These are phyloP conservation scores for Mycena albidolilacea DNA, from an alignment of 768 basidiomycete genomes.

Conservation along the genomic window DNA sequence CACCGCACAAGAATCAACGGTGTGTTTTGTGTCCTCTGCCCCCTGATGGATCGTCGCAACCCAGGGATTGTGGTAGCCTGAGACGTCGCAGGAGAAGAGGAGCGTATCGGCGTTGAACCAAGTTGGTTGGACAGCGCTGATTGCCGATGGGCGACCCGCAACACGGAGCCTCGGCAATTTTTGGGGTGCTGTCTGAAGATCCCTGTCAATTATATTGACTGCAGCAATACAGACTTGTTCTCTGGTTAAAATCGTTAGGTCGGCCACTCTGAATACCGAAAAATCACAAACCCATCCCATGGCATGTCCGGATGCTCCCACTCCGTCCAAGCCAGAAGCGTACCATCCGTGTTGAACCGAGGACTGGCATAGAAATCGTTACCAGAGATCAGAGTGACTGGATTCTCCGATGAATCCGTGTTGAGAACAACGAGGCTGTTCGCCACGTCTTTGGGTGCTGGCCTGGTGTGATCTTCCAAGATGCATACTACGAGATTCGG, in stretches of 20 bases:
- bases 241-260: background rate
- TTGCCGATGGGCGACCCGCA: slow-evolving; percentile 4
- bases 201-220: background rate
- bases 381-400: slow-evolving; percentile 6
- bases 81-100: slow-evolving; percentile 65
- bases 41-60: slow-evolving; percentile 5
- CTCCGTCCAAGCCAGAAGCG: slow-evolving; percentile 22
- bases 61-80: slow-evolving; percentile 71
- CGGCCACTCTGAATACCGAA: background rate
- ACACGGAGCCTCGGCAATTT: background rate
- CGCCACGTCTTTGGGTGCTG: slow-evolving; percentile 56
- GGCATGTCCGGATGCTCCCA: slow-evolving; percentile 32
- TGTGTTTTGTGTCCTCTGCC: slow-evolving; percentile 44
- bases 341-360: slow-evolving; percentile 24
- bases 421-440: slow-evolving; percentile 60
- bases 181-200: background rate
- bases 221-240: slow-evolving; percentile 28
- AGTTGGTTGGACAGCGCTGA: slow-evolving; percentile 27
- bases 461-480: slow-evolving; percentile 69
- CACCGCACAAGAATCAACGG: slow-evolving; percentile 23
- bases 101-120: slow-evolving; percentile 49
- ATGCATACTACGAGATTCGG: slow-evolving; percentile 62
- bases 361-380: slow-evolving; percentile 29
- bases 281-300: slow-evolving; percentile 26
- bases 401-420: background rate